Evolutionary conservation across 352 stramenopile species (phyloP).

Genomic region (Phytopythium helicoides): DNA sequence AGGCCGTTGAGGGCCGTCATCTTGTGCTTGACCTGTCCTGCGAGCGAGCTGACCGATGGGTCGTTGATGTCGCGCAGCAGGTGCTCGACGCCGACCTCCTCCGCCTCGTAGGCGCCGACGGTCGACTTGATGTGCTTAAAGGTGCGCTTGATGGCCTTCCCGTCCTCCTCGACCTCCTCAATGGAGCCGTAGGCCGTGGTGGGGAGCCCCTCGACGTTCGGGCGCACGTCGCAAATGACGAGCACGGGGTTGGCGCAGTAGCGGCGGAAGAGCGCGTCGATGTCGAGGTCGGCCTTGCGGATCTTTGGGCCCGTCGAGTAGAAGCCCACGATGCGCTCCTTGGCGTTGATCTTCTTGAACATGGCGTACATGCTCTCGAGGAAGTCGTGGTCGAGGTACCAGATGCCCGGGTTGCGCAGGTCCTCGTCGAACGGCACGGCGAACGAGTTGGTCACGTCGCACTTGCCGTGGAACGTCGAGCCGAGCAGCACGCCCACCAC

Average conservation of each 20-base stretch:
- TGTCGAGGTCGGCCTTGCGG: conserved; percentile 92
- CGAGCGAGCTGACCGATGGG: conserved; percentile 97
- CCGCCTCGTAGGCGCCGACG: conserved; percentile 95
- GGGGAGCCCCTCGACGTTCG: conserved; percentile 94
- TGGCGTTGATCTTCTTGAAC: conserved; percentile 96
- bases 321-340: conserved; percentile 98
- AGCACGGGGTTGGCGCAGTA: conserved; percentile 96
- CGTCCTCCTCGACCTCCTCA: conserved; percentile 96
- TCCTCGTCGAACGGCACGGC: conserved; percentile 99
- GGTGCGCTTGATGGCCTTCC: conserved; percentile 94
- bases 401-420: conserved; percentile 95
- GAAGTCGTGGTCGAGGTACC: conserved; percentile 99
- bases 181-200: conserved; percentile 97
- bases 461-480: conserved; percentile 92
- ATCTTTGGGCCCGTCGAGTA: conserved; percentile 98
- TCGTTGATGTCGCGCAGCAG: conserved; percentile 99
- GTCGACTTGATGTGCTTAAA: conserved; percentile 98
- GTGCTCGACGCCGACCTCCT: conserved; percentile 98
- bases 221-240: conserved; percentile 98
- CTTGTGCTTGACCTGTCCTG: conserved; percentile 98
- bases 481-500: conserved; percentile 98
- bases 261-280: conserved; percentile 94
- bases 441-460: conserved; percentile 94
- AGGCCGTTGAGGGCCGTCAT: conserved; percentile 94
- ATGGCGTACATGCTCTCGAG: conserved; percentile 97